phyloP scores from a whole-genome alignment of 1,284 basidiomycete genomes.

The Malassezia restricta region DNA sequence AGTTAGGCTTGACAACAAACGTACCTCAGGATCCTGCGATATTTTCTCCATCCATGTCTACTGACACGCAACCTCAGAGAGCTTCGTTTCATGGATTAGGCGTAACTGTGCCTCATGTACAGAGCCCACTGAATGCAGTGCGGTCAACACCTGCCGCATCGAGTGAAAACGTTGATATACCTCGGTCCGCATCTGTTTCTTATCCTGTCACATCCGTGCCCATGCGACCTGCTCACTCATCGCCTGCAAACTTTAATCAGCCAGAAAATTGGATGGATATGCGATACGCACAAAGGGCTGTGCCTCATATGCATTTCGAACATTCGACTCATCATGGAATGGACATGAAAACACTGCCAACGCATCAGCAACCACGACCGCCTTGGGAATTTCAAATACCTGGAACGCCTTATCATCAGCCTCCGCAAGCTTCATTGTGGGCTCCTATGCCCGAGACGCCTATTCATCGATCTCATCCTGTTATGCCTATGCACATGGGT shows the following conservation, averaged over 20 bases:
- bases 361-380: neutral
- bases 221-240: conserved; percentile 5
- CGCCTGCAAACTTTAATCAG: conserved; percentile 3
- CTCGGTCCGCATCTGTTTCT: neutral
- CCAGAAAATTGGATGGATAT: neutral
- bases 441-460: conserved; percentile 8
- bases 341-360: too few relatives aligned
- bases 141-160: neutral
- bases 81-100: neutral
- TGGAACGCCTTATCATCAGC: neutral
- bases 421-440: neutral
- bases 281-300: neutral
- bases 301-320: conserved; percentile 2
- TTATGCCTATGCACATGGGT: neutral
- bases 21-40: neutral
- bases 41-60: neutral
- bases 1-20: too few relatives aligned
- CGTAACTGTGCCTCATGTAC: neutral
- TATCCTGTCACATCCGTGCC: neutral
- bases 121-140: neutral
- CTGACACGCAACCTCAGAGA: neutral
- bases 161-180: neutral
- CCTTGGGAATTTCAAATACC: neutral
- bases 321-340: neutral
- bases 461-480: neutral